Evolutionary conservation across 2,329 filamentous ascomycete genomes (phyloP).

Genomic region (Xylaria sp.): DNA sequence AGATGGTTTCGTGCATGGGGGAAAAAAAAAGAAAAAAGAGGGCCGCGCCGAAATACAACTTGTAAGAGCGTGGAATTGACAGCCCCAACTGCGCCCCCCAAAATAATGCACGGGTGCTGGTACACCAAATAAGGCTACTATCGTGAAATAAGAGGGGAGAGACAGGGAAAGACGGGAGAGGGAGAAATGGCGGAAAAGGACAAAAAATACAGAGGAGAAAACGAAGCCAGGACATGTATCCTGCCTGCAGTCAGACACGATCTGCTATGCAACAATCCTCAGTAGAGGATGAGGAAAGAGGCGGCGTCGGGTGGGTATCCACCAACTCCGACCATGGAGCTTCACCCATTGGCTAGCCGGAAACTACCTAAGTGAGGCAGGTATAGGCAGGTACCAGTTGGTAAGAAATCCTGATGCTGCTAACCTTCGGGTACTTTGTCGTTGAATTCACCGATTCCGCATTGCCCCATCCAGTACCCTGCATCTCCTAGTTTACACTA

Average conservation of each 20-base stretch:
- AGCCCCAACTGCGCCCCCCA: conserved; percentile 9
- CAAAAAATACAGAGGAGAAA: conserved; percentile 12
- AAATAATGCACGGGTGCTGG: neutral
- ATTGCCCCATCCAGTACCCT: conserved; percentile 24
- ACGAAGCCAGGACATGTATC: conserved; percentile 23
- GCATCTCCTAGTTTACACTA: neutral
- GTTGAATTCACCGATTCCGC: conserved; percentile 31
- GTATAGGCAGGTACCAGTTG: neutral
- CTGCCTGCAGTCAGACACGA: conserved; percentile 17
- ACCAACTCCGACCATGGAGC: conserved; percentile 37
- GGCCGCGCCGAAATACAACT: conserved; percentile 7
- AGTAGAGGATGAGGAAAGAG: conserved; percentile 3
- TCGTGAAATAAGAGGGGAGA: conserved; percentile 6
- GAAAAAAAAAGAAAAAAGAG: conserved; percentile 22
- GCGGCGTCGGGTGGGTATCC: conserved; percentile 18
- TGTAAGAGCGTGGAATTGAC: conserved; percentile 3
- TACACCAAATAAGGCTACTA: conserved; percentile 2
- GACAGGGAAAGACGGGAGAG: neutral
- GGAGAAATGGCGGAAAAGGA: neutral
- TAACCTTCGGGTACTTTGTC: conserved; percentile 13
- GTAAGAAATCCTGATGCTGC: conserved; percentile 1
- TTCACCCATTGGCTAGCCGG: conserved; percentile 31
- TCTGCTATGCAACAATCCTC: conserved; percentile 9
- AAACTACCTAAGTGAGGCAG: conserved; percentile 6
- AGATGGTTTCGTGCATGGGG: conserved; percentile 22